Evolutionary conservation across 495 filamentous ascomycete genomes (phyloP), one percentile per base, ranked within the genome.

Genomic region (Trichoderma reesei): DNA sequence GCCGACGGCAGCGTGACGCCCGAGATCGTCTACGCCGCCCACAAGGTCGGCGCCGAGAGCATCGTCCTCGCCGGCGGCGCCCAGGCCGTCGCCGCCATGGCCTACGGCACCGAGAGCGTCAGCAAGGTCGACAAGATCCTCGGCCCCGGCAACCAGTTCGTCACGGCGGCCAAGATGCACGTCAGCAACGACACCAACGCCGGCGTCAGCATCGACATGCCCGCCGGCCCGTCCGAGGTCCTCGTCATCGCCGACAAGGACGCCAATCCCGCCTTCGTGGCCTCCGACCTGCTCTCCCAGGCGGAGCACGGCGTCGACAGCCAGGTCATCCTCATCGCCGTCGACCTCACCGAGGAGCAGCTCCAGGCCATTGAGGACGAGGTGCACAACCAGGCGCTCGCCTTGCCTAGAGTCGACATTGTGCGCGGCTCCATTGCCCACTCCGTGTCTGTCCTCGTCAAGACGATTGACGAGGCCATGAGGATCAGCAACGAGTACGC

Each of bases 81-180:
- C 0, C 94, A 98, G 78, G 94, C 94, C n/a, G 87, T 98, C 31
- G 88, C 90, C 20, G 89, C 90, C 18, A 86, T 94, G 82, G 90
- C 90, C 16, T 88, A 94, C 69, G 90, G 90, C 34, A 95, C 90
- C 9, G 85, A 90, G 71, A 87, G 80, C 70, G 84, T 98, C 65
- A 90, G 78, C 72, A 98, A 98, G 78, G 95, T 98, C 18, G 94
- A 98, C 81, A 98, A 98, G 86, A 96, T 98, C 69, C 84, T 98
- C 5, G 94, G 94, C 1, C 94, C 94, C 2, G 94, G 94, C 44
- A 98, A 98, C 76, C 94, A 98, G 75, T 98, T 98, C 71, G 95
- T 98, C 36, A 98, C 94, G 0, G 94, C 95, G 0, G 94, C 90
- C 60, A 98, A 98, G 85, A 98, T 98, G 94, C 76, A 89, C 64